Evolutionary conservation across 2,329 filamentous ascomycete species (phyloP), one percentile per base, ranked within the genome.

Genomic region (Fusarium armeniacum): DNA sequence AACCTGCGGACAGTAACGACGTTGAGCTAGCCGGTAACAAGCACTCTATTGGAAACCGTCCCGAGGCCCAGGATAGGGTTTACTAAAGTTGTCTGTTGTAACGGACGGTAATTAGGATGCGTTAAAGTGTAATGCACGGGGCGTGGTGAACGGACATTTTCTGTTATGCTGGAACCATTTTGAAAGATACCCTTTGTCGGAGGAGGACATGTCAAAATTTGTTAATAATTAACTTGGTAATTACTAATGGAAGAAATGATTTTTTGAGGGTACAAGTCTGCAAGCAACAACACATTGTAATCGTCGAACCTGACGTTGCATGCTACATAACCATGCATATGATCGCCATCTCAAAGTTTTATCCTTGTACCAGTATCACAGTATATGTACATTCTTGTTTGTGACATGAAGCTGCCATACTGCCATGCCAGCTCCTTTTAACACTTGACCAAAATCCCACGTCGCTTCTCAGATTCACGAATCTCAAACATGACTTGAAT

Each of bases 401-500:
- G 26, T 22, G 36, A 32, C 18, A 38, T 26, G 35, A 45, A 40
- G 36, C 35, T 28, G n/a, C 18, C 50, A 30, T 47, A 30, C 22
- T 16, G 33, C 20, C 33, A 18, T 44, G 22, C 24, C 40, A 38
- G 43, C 10, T 46, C 32, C 20, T 15, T 67, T 62, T 79, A 97
- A 78, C 93, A 98, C 82, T 93, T 97, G 79, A 98, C 78, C 72
- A 88, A 86, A 62, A 98, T 91, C 1, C 96, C 96, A 72, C 88
- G 89, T 73, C 95, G 87, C 80, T 90, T 88, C 83, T 99, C 96
- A 43, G 86, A 85, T 82, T 98, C 93, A 54, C 96, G 86, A 72
- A 97, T 87, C 83, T 99, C 96, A 83, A 98, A 98, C 96, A 99
- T 99, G 76, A 98, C 83, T 82, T 98, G 95, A 43, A 92, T 87